Evolutionary conservation across 2,329 filamentous ascomycete genomes (phyloP).

Genomic region (Talaromyces atroroseus): DNA sequence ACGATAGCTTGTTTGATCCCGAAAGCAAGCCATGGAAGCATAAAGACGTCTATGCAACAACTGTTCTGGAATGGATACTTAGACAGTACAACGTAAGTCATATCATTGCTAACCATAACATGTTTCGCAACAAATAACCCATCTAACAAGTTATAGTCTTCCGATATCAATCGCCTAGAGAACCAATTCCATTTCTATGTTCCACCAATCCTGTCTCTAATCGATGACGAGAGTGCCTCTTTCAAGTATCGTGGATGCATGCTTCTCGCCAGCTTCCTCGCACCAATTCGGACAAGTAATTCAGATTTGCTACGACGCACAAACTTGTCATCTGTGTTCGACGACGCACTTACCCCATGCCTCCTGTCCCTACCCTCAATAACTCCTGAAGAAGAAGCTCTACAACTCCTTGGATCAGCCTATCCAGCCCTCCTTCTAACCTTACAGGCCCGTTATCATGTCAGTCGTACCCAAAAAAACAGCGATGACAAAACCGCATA

Average conservation of each 20-base stretch:
- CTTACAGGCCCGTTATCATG: slow-evolving; percentile 39
- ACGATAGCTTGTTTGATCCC: slow-evolving; percentile 30
- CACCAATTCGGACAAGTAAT: slow-evolving; percentile 28
- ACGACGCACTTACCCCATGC: slow-evolving; percentile 51
- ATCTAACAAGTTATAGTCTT: slow-evolving; percentile 18
- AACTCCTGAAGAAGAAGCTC: slow-evolving; percentile 67
- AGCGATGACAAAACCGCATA: slow-evolving; percentile 21
- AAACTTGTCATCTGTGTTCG: slow-evolving; percentile 42
- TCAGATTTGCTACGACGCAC: slow-evolving; percentile 39
- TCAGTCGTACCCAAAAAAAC: slow-evolving; percentile 12
- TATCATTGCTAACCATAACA: neutral
- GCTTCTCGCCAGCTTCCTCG: slow-evolving; percentile 31
- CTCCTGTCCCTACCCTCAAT: slow-evolving; percentile 72
- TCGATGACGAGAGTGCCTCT: slow-evolving; percentile 35
- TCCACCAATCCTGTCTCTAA: slow-evolving; percentile 38
- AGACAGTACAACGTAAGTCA: slow-evolving; percentile 31
- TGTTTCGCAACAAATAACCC: slow-evolving; percentile 4
- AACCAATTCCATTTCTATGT: slow-evolving; percentile 41
- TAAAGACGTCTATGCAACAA: slow-evolving; percentile 29
- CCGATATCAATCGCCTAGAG: slow-evolving; percentile 30
- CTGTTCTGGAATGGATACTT: slow-evolving; percentile 32
- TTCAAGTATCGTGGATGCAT: slow-evolving; percentile 37
- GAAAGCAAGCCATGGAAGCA: slow-evolving; percentile 37
- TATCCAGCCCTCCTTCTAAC: slow-evolving; percentile 64
- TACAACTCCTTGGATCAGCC: slow-evolving; percentile 57